phyloP scores from a whole-genome alignment of 139 green algal species.

The Astrephomene gubernaculifera region DNA sequence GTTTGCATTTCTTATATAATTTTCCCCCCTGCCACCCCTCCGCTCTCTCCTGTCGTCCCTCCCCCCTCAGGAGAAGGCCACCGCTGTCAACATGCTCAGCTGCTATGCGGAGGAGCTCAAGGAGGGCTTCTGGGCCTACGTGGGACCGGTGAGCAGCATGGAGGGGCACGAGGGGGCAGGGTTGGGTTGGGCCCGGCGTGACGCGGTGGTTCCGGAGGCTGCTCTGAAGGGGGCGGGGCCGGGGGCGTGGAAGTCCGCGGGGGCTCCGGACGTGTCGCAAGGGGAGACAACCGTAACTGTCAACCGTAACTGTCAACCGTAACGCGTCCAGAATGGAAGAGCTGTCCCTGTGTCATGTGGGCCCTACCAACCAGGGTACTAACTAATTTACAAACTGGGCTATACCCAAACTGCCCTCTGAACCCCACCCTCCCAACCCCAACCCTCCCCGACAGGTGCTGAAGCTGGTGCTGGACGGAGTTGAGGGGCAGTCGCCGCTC shows the following conservation, averaged over 20 bases:
- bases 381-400: no score
- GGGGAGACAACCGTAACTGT: no score
- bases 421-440: not conserved
- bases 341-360: no score
- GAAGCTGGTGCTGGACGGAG: slow-evolving; percentile 36
- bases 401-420: no score
- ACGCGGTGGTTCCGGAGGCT: no score
- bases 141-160: slow-evolving; percentile 73
- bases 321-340: no score
- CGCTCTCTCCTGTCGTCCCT: not conserved
- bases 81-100: slow-evolving; percentile 97
- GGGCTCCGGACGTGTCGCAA: no score
- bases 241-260: no score
- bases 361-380: no score
- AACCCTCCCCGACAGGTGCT: not conserved
- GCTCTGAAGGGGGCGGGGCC: no score
- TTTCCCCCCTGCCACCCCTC: not conserved
- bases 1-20: no score
- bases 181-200: not conserved
- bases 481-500: slow-evolving; percentile 82
- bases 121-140: slow-evolving; percentile 95
- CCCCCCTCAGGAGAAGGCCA: slow-evolving; percentile 94
- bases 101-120: slow-evolving; percentile 98
- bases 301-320: no score
- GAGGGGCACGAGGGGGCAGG: not conserved